Percentiles rank a stretch among this genome's conserved stretches.
phyloP scores from a whole-genome alignment of 2,329 filamentous ascomycete genomes.

The Diaporthe sp. region DNA sequence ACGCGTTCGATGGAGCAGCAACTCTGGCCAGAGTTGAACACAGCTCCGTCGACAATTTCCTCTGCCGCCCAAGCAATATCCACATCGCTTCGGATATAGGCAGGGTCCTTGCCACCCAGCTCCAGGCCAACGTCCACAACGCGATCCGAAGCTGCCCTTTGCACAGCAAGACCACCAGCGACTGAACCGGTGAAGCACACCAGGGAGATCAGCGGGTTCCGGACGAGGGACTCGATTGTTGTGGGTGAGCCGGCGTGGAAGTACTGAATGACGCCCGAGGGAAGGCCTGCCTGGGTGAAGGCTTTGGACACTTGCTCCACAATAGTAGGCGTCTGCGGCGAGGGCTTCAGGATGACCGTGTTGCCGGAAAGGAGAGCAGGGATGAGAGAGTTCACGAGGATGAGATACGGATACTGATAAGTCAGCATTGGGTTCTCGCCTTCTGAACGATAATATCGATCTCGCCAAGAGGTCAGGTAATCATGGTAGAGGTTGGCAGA shows the following conservation, averaged over 20 bases:
- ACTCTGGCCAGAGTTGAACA: constrained; percentile 99
- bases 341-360: constrained; percentile 93
- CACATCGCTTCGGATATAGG: constrained; percentile 88
- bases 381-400: constrained; percentile 91
- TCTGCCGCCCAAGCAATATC: constrained; percentile 92
- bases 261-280: constrained; percentile 87
- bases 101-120: constrained; percentile 94
- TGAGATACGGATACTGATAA: constrained; percentile 89
- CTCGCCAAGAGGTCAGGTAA: not conserved
- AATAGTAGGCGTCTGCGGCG: constrained; percentile 93
- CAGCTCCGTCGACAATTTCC: constrained; percentile 94
- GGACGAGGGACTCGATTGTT: constrained; percentile 82
- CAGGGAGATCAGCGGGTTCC: constrained; percentile 80
- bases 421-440: constrained; percentile 17
- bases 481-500: not conserved
- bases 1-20: constrained; percentile 94
- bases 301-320: constrained; percentile 84
- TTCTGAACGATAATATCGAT: not conserved
- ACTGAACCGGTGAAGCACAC: constrained; percentile 97
- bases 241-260: constrained; percentile 88
- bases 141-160: constrained; percentile 85
- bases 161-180: constrained; percentile 86
- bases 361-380: constrained; percentile 93
- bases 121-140: constrained; percentile 90
- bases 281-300: constrained; percentile 85